These are phyloP conservation scores for Pichia sp. DNA, from an alignment of 1,139 yeast genomes.

Conservation along the genomic window DNA sequence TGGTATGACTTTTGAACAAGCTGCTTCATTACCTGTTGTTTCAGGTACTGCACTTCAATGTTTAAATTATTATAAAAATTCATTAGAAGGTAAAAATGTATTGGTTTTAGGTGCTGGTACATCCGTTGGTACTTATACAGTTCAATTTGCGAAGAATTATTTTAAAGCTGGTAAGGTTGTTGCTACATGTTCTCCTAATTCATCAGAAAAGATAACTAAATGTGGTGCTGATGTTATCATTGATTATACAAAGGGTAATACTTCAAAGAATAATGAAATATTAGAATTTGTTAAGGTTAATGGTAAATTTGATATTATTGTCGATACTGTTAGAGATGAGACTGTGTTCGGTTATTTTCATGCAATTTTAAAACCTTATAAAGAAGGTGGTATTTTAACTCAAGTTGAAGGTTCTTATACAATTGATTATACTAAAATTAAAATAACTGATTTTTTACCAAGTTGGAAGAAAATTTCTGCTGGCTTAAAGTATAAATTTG, in stretches of 20 bases:
- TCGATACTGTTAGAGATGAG: constrained; percentile 23
- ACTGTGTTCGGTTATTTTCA: constrained; percentile 13
- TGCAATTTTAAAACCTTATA: constrained; percentile 17
- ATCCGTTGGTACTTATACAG: constrained; percentile 57
- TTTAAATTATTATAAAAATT: constrained; percentile 26
- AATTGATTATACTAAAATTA: constrained; percentile 17
- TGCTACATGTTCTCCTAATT: constrained; percentile 37
- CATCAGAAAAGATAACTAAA: constrained; percentile 12
- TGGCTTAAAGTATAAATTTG: constrained; percentile 15
- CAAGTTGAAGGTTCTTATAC: constrained; percentile 33
- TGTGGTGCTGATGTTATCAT: constrained; percentile 21
- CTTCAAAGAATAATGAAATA: constrained; percentile 29
- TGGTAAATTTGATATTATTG: constrained; percentile 38
- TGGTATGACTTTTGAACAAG: constrained; percentile 43
- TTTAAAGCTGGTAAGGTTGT: constrained; percentile 38
- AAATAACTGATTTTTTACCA: constrained; percentile 13
- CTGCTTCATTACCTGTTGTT: constrained; percentile 53
- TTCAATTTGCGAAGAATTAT: constrained; percentile 49
- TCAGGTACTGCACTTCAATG: constrained; percentile 30
- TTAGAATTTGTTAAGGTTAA: constrained; percentile 30
- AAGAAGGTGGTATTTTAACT: constrained; percentile 28
- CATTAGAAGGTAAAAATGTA: constrained; percentile 28
- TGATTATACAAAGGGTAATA: constrained; percentile 27
- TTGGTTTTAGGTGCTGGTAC: constrained; percentile 71
- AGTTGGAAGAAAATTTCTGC: constrained; percentile 12